Base-by-base conservation (phyloP, 345 rosid species). In the Clarkia xantiana region DNA sequence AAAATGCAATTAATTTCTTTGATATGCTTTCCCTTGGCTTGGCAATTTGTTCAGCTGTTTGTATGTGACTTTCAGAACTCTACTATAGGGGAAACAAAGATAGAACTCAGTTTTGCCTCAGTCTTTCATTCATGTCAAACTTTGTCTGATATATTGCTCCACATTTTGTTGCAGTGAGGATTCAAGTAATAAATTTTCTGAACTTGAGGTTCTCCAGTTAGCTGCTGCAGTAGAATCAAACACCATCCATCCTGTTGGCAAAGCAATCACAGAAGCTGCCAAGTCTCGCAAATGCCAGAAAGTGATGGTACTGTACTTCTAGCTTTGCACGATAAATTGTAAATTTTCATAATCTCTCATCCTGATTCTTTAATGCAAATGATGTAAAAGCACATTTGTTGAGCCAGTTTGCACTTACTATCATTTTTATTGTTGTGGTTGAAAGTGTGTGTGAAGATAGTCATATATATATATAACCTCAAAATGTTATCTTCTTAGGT, bases 211-310 rank as follows among this genome's bases (percentile, higher is more conserved):
- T 57, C 76, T 90, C 57, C 74, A 58, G 66, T 62, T 90, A 63
- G 97, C 97, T 56, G 91, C 97, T 61, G 81, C 74, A 61, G 95
- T 90, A 54, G 97, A 90, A 73, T 77, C 79, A 61, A 82, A 86
- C 67, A 90, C 94, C 13, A 48, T 83, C 60, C 97, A 90, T 66
- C 97, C 97, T 44, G 78, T 90, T 55, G 97, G 95, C 44, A 90
- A 86, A 76, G 97, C 95, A 14, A 86, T 90, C 40, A 75, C 79
- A 45, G 79, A 81, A 69, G 95, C 97, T 65, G 94, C 94, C 36
- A 71, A 49, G 55, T 61, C 74, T 74, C 69, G 17, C 15, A 66
- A 73, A 38, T 68, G 70, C 55, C 78, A 60, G 22, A 73, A 48
- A 15, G 41, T 71, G 43, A 83, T 81, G 84, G 97, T 82, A 62